These are phyloP conservation scores for Tricholoma bakamatsutake DNA, from an alignment of 768 basidiomycete genomes.

Conservation along the genomic window DNA sequence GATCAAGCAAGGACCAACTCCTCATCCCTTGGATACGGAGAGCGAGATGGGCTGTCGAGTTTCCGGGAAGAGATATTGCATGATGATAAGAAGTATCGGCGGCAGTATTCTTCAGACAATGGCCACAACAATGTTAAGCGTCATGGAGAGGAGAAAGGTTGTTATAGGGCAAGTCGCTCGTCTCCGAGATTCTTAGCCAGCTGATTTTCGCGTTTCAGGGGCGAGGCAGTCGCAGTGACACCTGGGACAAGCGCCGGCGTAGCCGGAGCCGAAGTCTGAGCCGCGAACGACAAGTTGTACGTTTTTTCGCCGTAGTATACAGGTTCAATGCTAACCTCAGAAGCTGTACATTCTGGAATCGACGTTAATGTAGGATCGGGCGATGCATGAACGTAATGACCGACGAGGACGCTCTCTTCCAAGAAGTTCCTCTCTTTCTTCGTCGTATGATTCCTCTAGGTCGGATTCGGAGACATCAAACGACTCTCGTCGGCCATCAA, in stretches of 20 bases:
- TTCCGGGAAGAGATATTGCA: neutral
- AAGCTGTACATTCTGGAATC: conserved; percentile 9
- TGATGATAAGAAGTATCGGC: neutral
- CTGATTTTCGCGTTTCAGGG: neutral
- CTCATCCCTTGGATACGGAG: neutral
- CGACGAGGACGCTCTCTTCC: conserved; percentile 6
- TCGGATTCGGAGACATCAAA: conserved; percentile 1
- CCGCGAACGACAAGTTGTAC: conserved; percentile 10
- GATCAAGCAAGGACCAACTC: neutral
- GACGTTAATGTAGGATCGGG: conserved; percentile 6
- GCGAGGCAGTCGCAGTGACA: neutral
- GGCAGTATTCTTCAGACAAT: neutral
- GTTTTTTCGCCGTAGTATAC: conserved; percentile 1
- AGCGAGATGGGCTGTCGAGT: conserved; percentile 1
- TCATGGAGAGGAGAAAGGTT: neutral
- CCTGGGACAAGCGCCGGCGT: neutral
- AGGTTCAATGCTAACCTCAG: conserved; percentile 13
- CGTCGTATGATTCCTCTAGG: conserved; percentile 5
- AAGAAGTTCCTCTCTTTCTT: conserved; percentile 5
- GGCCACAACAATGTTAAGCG: neutral
- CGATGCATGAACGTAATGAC: conserved; percentile 1
- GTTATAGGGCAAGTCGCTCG: neutral
- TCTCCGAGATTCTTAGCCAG: neutral
- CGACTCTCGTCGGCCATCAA: conserved; percentile 1
- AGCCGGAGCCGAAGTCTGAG: conserved; percentile 2